Base-by-base conservation (phyloP, 2,329 filamentous ascomycete species). In the Fonsecaea multimorphosa region DNA sequence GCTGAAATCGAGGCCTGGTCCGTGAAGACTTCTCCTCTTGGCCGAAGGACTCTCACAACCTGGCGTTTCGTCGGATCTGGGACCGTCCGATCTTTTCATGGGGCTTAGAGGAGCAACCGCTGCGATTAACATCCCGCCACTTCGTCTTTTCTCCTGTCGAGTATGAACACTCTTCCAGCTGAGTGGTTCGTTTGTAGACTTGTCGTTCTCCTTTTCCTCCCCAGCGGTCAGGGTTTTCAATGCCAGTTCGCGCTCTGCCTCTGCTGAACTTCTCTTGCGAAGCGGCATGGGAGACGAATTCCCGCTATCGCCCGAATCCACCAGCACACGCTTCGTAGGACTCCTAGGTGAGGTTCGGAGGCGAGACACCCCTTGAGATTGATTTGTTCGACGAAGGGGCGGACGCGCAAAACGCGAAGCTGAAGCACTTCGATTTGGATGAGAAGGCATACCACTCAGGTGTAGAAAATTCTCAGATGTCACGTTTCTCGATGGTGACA, bases 21-120 rank as follows among this genome's bases (percentile, higher is more conserved):
- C 90, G 76, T 97, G 92, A 72, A 96, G 79, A 78, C 93, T 97
- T 73, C 95, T 88, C 70, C 95, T 87, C 82, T 97, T 97, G 54
- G 93, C 91, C 66, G 94, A 91, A 0, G 95, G 94, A 74, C 91
- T 97, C 71, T 91, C 91, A 63, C 91, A 83, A 72, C 85, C 89
- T 31, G 88, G 84, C 69, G 91, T 90, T 73, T 96, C 93, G 56
- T 96, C 92, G 91, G 96, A 94, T 58, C 90, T 89, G 16, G 65
- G 64, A 51, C 91, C 90, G 80, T 98, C 94, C 74, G 90, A 94
- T 72, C 95, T 89, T 84, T 98, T 97, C 72, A 98, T 81, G 4
- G 94, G 93, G 75, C 94, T 97, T 27, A 69, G 55, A 46, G 71
- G 68, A 67, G 88, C 87, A 22, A 85, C 82, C 19, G 86, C 82